These are phyloP conservation scores for Trypanosoma cruzi DNA, from an alignment of 208 protist genomes.

Conservation along the genomic window DNA sequence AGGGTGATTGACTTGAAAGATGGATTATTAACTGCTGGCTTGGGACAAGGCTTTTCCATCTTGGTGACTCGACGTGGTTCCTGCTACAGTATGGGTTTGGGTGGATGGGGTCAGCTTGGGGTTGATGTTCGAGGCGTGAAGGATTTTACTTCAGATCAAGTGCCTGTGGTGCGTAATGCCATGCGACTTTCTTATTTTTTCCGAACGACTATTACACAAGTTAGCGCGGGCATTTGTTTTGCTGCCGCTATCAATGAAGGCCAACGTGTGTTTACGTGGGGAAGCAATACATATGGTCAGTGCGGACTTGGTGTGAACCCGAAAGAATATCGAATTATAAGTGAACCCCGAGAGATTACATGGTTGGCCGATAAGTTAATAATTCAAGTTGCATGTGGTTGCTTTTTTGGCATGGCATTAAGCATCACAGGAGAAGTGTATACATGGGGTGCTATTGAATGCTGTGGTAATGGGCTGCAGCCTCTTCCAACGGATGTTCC, in stretches of 20 bases:
- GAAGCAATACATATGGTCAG: conserved; percentile 85
- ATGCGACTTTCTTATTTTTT: conserved; percentile 65
- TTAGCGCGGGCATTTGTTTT: conserved; percentile 34
- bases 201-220: conserved; percentile 41
- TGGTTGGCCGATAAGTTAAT: conserved; percentile 82
- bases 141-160: conserved; percentile 56
- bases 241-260: conserved; percentile 57
- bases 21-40: conserved; percentile 60
- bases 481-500: conserved; percentile 46
- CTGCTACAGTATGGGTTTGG: conserved; percentile 70
- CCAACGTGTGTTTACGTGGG: conserved; percentile 80
- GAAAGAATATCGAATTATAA: conserved; percentile 49
- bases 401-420: conserved; percentile 78
- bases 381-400: conserved; percentile 80
- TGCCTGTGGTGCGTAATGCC: conserved; percentile 69
- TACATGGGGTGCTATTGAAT: conserved; percentile 83
- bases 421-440: conserved; percentile 72
- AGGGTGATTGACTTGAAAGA: conserved; percentile 54
- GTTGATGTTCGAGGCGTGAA: conserved; percentile 46
- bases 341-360: conserved; percentile 57
- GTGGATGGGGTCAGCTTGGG: conserved; percentile 83
- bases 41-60: conserved; percentile 78
- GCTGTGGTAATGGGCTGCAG: conserved; percentile 73
- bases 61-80: conserved; percentile 68
- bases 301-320: conserved; percentile 77